Conservation (phyloP, 352 stramenopile genomes). For the Peronospora belbahrii region DNA sequence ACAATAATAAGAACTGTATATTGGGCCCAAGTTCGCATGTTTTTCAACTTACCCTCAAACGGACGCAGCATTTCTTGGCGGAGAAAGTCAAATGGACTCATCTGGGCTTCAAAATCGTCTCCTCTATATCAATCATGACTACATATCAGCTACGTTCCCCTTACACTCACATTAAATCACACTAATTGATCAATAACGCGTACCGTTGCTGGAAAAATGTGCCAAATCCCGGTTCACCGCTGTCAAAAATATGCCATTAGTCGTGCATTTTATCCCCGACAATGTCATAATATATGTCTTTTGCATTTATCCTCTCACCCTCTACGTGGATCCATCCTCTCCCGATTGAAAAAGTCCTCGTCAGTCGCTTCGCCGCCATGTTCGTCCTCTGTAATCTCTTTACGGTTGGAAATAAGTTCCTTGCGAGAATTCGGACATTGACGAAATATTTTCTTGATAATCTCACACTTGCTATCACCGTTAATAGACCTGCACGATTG, state of each 20-base stretch:
- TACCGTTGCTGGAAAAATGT: slow-evolving; percentile 54
- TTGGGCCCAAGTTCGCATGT: background rate
- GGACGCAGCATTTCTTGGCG: slow-evolving; percentile 73
- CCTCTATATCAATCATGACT: slow-evolving; percentile 26
- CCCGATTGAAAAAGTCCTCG: slow-evolving; percentile 64
- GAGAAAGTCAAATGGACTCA: slow-evolving; percentile 79
- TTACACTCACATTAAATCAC: background rate
- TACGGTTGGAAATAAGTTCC: slow-evolving; percentile 70
- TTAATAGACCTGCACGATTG: slow-evolving; percentile 74
- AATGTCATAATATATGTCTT: too few species aligned
- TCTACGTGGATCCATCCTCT: slow-evolving; percentile 52
- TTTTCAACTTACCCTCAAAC: slow-evolving; percentile 44
- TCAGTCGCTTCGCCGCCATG: slow-evolving; percentile 36
- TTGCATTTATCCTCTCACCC: slow-evolving; percentile 22
- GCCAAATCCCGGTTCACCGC: slow-evolving; percentile 29
- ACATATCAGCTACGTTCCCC: background rate
- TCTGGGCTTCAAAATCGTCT: slow-evolving; percentile 64
- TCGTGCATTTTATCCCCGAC: too few species aligned
- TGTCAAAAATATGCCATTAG: background rate
- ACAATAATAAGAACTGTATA: background rate
- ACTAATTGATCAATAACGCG: slow-evolving; percentile 3
- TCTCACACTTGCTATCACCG: slow-evolving; percentile 80
- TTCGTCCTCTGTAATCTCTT: slow-evolving; percentile 71
- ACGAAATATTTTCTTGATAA: slow-evolving; percentile 81
- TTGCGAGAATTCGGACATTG: slow-evolving; percentile 65